These are phyloP conservation scores for Fusarium hainanense DNA, from an alignment of 2,329 filamentous ascomycete species.

Conservation along the genomic window DNA sequence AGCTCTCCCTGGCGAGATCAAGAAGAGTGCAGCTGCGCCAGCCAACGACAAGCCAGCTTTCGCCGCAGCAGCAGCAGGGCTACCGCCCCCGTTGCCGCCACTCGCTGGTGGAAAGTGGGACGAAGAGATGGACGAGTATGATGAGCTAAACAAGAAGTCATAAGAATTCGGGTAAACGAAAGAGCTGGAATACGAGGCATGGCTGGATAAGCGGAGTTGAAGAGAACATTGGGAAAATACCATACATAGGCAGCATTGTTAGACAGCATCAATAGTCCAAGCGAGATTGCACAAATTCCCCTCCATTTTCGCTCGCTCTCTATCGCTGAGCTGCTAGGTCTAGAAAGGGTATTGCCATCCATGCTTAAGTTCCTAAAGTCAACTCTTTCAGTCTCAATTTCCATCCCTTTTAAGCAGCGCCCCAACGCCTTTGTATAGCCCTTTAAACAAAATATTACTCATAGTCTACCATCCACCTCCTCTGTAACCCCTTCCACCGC, in stretches of 20 bases:
- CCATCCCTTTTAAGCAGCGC: conserved; percentile 34
- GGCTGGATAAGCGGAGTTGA: conserved; percentile 9
- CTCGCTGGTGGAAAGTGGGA: conserved; percentile 62
- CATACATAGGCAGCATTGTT: conserved; percentile 41
- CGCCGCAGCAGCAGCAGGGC: conserved; percentile 45
- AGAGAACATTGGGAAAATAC: conserved; percentile 34
- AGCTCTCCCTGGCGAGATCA: conserved; percentile 48
- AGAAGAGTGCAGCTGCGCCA: conserved; percentile 35
- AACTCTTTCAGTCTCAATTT: conserved; percentile 19
- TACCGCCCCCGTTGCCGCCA: conserved; percentile 45
- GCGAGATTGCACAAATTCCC: conserved; percentile 37
- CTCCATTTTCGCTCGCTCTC: conserved; percentile 4
- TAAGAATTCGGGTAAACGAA: not conserved
- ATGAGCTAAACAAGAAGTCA: conserved; percentile 50
- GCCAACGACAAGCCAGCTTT: conserved; percentile 43
- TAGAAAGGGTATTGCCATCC: conserved; percentile 44
- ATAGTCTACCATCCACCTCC: conserved; percentile 56
- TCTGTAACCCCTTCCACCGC: conserved; percentile 63
- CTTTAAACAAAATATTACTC: not conserved
- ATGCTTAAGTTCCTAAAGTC: conserved; percentile 9
- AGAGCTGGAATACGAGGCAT: conserved; percentile 4
- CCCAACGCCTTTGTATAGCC: conserved; percentile 38
- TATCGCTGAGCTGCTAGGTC: conserved; percentile 19
- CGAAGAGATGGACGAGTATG: conserved; percentile 67
- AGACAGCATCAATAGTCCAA: conserved; percentile 36